A percentile compares a stretch with the other conserved stretches of the same genome.
phyloP scores from a whole-genome alignment of 441 rosid genomes.

The Capsella rubella region DNA sequence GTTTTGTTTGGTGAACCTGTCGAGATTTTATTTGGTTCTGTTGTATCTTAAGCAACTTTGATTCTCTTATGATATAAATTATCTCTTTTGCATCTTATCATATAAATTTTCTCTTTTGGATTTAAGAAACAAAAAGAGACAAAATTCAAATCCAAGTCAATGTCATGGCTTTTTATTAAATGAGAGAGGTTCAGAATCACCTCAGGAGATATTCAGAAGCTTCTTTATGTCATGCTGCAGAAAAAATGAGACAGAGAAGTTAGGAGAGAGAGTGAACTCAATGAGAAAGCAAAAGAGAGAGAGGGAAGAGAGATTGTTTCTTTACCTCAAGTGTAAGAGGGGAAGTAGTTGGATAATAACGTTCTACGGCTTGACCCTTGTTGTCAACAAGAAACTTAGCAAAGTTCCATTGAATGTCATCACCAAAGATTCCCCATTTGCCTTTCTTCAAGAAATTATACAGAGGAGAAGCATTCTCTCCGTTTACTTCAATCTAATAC shows the following conservation, averaged over 20 bases:
- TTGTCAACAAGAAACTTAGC: slow-evolving; percentile 82
- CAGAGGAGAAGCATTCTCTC: slow-evolving; percentile 67
- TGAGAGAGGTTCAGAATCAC: slow-evolving; percentile 12
- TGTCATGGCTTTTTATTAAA: slow-evolving; percentile 24
- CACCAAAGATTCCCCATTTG: slow-evolving; percentile 91
- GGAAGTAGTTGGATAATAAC: slow-evolving; percentile 86
- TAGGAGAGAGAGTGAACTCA: not conserved
- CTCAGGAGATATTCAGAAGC: slow-evolving; percentile 48
- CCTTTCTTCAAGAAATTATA: slow-evolving; percentile 84
- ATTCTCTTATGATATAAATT: no score
- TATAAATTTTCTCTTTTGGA: no score
- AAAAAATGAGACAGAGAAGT: not conserved
- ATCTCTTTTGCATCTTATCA: no score
- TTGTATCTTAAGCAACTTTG: no score
- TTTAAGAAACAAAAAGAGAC: not conserved
- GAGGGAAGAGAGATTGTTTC: not conserved
- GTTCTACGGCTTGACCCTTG: slow-evolving; percentile 72
- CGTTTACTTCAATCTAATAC: slow-evolving; percentile 82
- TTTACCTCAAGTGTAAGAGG: slow-evolving; percentile 80
- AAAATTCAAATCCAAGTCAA: not conserved
- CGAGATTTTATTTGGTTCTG: no score
- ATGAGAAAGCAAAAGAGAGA: not conserved
- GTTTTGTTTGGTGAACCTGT: not conserved
- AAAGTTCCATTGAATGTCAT: slow-evolving; percentile 95
- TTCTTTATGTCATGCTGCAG: slow-evolving; percentile 61